A percentile compares a stretch with the other conserved stretches of the same genome.
Evolutionary conservation across 192 early-diverging fungal species (phyloP).

Genomic region (Backusella tuberculispora): DNA sequence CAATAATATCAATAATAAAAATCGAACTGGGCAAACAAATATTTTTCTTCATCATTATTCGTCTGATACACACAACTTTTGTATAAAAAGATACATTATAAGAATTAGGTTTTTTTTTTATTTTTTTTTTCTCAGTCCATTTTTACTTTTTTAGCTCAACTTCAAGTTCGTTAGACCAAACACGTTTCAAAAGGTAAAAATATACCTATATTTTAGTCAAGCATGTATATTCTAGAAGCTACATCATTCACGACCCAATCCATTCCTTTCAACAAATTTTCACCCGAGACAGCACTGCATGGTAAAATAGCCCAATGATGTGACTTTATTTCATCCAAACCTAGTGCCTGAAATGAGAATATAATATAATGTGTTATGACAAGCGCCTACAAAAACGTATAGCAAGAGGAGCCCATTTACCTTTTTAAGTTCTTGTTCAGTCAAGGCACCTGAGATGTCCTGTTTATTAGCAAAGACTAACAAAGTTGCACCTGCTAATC

Average conservation of each 20-base stretch:
- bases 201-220: conserved; percentile 47
- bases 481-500: conserved; percentile 88
- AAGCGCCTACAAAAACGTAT: neutral
- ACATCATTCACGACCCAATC: conserved; percentile 96
- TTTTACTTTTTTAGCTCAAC: no score
- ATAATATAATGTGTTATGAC: neutral
- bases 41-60: no score
- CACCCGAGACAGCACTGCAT: conserved; percentile 90
- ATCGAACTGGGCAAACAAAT: no score
- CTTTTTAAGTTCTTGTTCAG: conserved; percentile 69
- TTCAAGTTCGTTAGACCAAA: no score
- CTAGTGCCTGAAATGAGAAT: conserved; percentile 53
- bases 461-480: conserved; percentile 99
- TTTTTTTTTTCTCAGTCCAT: no score
- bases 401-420: conserved; percentile 35
- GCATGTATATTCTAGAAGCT: conserved; percentile 82
- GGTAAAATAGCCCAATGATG: conserved; percentile 94
- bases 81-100: no score
- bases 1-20: no score
- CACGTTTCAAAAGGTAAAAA: neutral
- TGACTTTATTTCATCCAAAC: conserved; percentile 70
- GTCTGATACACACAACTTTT: no score
- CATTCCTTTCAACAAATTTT: conserved; percentile 86
- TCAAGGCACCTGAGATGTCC: conserved; percentile 86
- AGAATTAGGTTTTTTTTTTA: no score